Evolutionary conservation across 441 rosid genomes (phyloP).

Genomic region (Bruguiera hainesii): DNA sequence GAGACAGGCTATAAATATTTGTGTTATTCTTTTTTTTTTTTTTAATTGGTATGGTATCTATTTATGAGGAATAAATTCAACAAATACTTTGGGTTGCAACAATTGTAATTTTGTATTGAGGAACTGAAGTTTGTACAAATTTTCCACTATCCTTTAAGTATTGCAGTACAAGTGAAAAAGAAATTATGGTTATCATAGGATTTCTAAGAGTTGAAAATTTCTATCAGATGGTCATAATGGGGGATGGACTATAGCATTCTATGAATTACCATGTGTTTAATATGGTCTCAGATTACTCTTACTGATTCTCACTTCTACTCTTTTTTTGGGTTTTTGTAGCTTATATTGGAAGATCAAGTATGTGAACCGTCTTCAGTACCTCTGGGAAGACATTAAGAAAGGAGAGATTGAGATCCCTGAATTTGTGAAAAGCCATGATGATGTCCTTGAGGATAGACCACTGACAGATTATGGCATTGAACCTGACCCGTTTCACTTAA

Average conservation of each 20-base stretch:
- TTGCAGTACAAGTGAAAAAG: background rate
- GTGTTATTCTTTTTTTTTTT: background rate
- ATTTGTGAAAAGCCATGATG: conserved; percentile 63
- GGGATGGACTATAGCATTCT: background rate
- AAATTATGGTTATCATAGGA: background rate
- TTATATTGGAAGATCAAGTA: conserved; percentile 77
- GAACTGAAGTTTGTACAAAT: too few species aligned
- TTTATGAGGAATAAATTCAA: background rate
- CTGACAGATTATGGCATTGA: conserved; percentile 85
- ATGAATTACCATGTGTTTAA: background rate
- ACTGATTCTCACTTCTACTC: background rate
- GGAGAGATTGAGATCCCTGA: conserved; percentile 77
- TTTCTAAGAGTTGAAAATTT: background rate
- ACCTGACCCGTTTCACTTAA: conserved; percentile 68
- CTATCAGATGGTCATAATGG: background rate
- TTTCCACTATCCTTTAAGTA: background rate
- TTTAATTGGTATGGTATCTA: background rate
- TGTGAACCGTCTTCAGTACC: conserved; percentile 60
- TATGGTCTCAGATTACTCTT: background rate
- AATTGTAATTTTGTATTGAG: too few species aligned
- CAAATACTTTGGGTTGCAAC: background rate
- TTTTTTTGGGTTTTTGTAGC: conserved; percentile 25
- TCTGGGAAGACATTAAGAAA: conserved; percentile 78
- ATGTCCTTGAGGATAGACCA: conserved; percentile 61
- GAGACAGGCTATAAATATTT: background rate